Evolutionary conservation across 2,329 filamentous ascomycete species (phyloP), one percentile per base, ranked within the genome.

Genomic region (Pestalotiopsis sp.): DNA sequence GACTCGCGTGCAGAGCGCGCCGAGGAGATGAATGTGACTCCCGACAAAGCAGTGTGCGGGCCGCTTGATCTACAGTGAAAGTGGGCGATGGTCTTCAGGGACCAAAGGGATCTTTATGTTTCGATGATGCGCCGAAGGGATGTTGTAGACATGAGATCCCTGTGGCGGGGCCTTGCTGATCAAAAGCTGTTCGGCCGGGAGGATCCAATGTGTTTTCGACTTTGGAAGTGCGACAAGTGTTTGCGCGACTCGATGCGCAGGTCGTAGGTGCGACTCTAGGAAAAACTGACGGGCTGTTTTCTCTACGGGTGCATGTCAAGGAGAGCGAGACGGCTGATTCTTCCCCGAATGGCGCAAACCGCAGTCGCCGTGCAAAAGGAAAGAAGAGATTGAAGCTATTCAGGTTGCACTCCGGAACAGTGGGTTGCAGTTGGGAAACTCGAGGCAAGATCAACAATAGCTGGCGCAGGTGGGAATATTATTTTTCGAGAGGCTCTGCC

Each of bases 371-470:
- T 52, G 45, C 20, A 20, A 52, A 59, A 27, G 57, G 57, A 59
- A 36, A 59, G 57, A 23, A 36, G 57, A 6, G 20, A 2, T 58
- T 67, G 66, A 67, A 31, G 66, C 66, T 62, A 62, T 63, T 67
- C 56, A 25, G 56, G 38, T 25, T 20, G 25, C 39, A 45, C 57
- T 38, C 31, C 14, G 66, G 38, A 56, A 52, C 17, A 52, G 45
- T 52, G 45, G 45, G 45, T 52, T 52, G 45, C 45, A 52, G 45
- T 23, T n/a, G 45, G 45, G 9, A 52, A 63, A 58, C 45, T 61
- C 36, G 23, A 60, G 64, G 57, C 17, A 20, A 23, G 57, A 67
- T 67, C 66, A 67, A 67, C 66, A 67, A 67, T 67, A 67, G 59
- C 56, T 14, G n/a, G 31, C 45, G 45, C 45, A 17, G 17, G 4